Conservation (phyloP, 768 basidiomycete species). For the Lactifluus volemus region DNA sequence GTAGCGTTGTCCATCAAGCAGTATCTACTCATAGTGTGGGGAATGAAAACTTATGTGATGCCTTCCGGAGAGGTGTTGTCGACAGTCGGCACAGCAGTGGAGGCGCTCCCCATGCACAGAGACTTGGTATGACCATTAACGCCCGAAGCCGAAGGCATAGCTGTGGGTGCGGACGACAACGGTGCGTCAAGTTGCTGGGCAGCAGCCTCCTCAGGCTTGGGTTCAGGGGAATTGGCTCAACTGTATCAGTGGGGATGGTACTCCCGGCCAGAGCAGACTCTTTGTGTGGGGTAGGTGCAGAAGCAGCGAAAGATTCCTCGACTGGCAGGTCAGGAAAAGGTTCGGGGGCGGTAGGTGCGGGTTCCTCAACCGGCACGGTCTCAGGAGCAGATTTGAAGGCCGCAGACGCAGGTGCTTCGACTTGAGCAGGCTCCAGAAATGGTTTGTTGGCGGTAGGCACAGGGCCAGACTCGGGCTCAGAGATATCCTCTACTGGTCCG, state of each 20-base stretch:
- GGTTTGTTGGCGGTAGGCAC: not conserved
- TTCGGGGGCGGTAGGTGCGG: too few relatives aligned
- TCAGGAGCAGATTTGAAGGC: too few relatives aligned
- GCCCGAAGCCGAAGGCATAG: not conserved
- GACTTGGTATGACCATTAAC: slow-evolving; percentile 10
- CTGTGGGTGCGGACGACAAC: not conserved
- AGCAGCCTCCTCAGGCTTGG: not conserved
- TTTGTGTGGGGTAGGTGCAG: not conserved
- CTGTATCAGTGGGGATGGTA: not conserved
- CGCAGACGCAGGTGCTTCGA: too few relatives aligned
- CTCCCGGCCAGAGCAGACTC: not conserved
- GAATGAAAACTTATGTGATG: slow-evolving; percentile 14
- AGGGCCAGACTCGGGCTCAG: not conserved
- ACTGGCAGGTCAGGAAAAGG: not conserved
- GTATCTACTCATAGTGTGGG: too few relatives aligned
- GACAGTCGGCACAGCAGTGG: not conserved
- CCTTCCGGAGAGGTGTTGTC: not conserved
- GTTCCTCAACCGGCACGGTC: too few relatives aligned
- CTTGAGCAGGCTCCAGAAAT: not conserved
- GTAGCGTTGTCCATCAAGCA: too few relatives aligned
- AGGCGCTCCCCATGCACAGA: not conserved
- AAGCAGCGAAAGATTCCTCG: not conserved
- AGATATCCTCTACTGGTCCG: not conserved
- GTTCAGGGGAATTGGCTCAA: not conserved
- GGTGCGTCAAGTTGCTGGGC: not conserved